Conservation (phyloP, 225 moss, liverwort and hornwort genomes). For the Bryum argenteum region DNA sequence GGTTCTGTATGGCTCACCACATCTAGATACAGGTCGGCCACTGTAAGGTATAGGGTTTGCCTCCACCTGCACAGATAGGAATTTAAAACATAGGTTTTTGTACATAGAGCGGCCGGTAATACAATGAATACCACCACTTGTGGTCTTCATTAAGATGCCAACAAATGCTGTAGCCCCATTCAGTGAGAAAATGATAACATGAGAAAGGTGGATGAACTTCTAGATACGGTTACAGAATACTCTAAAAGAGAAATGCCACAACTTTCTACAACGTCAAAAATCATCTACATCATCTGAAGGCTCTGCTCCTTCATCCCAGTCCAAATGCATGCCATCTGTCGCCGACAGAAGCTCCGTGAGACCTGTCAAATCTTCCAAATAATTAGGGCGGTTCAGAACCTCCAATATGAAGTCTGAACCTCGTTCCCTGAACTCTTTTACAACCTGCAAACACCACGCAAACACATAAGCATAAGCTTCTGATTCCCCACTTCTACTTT, state of each 20-base stretch:
- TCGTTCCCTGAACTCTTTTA: constrained; percentile 71
- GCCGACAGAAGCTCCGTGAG: constrained; percentile 84
- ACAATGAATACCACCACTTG: constrained; percentile 19
- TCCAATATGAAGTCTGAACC: constrained; percentile 79
- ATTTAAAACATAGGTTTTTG: constrained; percentile 2
- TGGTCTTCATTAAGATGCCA: constrained; percentile 28
- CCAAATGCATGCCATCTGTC: constrained; percentile 63
- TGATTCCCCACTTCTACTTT: neutral
- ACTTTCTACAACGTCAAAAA: constrained; percentile 41
- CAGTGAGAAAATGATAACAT: constrained; percentile 37
- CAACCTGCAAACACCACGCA: constrained; percentile 62
- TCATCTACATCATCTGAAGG: constrained; percentile 60
- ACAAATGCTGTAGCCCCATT: constrained; percentile 42
- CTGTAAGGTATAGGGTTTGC: constrained; percentile 14
- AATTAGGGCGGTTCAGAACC: constrained; percentile 89
- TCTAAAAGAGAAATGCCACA: constrained; percentile 21
- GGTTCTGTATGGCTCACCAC: constrained; percentile 42
- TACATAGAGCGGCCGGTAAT: constrained; percentile 1
- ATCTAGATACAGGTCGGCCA: constrained; percentile 29
- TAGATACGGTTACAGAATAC: constrained; percentile 1
- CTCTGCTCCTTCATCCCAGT: constrained; percentile 85
- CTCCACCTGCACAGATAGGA: constrained; percentile 15
- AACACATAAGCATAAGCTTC: constrained; percentile 25
- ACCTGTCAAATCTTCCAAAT: constrained; percentile 93
- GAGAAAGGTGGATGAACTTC: constrained; percentile 27